phyloP scores from a whole-genome alignment of 352 stramenopile species.

The Globisporangium perplexum region DNA sequence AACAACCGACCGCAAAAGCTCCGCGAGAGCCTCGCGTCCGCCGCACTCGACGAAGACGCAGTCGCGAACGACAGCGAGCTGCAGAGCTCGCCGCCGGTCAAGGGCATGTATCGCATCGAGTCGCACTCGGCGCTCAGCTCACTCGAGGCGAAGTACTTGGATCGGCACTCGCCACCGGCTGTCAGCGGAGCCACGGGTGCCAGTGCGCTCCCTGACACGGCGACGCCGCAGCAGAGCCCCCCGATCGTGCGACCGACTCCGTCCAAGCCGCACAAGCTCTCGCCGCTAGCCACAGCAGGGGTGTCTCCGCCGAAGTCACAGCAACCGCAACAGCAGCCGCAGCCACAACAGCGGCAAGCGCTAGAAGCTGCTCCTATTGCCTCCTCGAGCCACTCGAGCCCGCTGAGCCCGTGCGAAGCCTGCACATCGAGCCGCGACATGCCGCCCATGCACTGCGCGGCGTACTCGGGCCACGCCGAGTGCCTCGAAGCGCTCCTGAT shows the following conservation, averaged over 20 bases:
- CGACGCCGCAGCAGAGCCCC: neutral
- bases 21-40: neutral
- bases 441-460: slow-evolving; percentile 43
- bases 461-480: slow-evolving; percentile 38
- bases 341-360: neutral
- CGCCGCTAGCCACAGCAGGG: slow-evolving; percentile 11
- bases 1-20: slow-evolving; percentile 18
- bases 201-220: too few relatives aligned
- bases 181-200: too few relatives aligned
- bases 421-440: slow-evolving; percentile 47
- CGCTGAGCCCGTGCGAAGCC: slow-evolving; percentile 18
- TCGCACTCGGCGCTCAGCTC: slow-evolving; percentile 60
- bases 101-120: slow-evolving; percentile 53
- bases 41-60: neutral
- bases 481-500: slow-evolving; percentile 31
- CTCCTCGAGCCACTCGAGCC: neutral
- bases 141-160: slow-evolving; percentile 35
- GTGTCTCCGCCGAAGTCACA: neutral
- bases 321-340: neutral
- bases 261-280: slow-evolving; percentile 21
- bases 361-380: slow-evolving; percentile 1
- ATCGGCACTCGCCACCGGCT: neutral
- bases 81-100: neutral
- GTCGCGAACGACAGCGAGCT: neutral
- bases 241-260: slow-evolving; percentile 5